Evolutionary conservation across 768 basidiomycete species (phyloP), one percentile per base, ranked within the genome.

Genomic region (Termitomyces sp.): DNA sequence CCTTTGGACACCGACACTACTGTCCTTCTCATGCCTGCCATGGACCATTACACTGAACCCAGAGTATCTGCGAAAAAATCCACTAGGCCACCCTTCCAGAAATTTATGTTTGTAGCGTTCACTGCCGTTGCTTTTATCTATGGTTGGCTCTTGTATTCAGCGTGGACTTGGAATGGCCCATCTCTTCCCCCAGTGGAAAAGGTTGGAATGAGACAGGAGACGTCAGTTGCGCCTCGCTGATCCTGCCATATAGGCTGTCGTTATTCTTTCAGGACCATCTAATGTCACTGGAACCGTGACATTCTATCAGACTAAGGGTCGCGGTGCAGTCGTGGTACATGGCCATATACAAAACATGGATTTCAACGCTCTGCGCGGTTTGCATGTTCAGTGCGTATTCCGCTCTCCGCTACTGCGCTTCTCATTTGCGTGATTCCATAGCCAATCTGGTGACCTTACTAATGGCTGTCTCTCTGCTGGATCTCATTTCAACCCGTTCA

Each of bases 341-440:
- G 89, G 89, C 27, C 75, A 80, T 53, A 74, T 94, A 60, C 76
- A 72, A 56, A 80, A 80, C 59, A 77, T 93, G 46, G 79, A 82
- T 60, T 74, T 84, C 5, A 76, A 76, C 49, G 75, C 85, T 5
- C 67, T 75, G 58, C 80, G 85, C 36, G 92, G 92, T 5, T 90
- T 92, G 74, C 92, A 93, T 71, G 73, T 94, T 56, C 91, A 94
- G 89, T 90, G 62, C 57, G 86, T 74, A 20, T 48, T 49, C n/a
- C 16, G 18, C 24, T 51, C 24, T 7, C 18, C 34, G 24, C 2
- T 18, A 27, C 36, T 9, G 9, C 24, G 4, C 16, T 37, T 26
- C 24, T 51, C 14, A 51, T 13, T 37, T 18, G 24, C 12, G 2
- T 26, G 50, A 36, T 26, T 44, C 18, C 43, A 42, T 61, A 72